Evolutionary conservation across 2,329 filamentous ascomycete species (phyloP).

Genomic region (Mollisia scopiformis): DNA sequence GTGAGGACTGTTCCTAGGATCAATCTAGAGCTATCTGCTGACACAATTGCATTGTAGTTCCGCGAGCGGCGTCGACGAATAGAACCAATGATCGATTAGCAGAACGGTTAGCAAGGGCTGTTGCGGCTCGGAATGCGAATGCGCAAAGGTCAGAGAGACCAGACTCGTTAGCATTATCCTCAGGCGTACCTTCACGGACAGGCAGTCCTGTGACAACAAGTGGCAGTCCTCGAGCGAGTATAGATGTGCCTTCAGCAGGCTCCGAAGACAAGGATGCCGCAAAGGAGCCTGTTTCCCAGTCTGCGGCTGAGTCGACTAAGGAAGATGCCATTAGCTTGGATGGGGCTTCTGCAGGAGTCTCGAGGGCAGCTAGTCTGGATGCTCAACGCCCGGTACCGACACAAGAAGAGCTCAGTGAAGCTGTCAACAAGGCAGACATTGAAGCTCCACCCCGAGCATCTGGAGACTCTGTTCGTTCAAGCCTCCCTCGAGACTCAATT

Average conservation of each 20-base stretch:
- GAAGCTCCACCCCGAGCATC: conserved; percentile 31
- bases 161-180: conserved; percentile 52
- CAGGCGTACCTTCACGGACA: conserved; percentile 50
- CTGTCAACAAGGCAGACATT: conserved; percentile 16
- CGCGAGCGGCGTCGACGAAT: conserved; percentile 64
- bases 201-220: conserved; percentile 53
- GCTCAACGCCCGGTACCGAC: background rate
- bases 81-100: conserved; percentile 81
- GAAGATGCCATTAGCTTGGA: conserved; percentile 1
- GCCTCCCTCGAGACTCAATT: conserved; percentile 28
- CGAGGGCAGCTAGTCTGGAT: conserved; percentile 16
- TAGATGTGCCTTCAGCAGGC: conserved; percentile 38
- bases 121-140: conserved; percentile 69
- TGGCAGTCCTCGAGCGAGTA: conserved; percentile 46
- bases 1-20: conserved; percentile 30
- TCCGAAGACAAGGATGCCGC: conserved; percentile 11
- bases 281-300: background rate
- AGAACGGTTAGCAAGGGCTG: conserved; percentile 84
- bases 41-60: conserved; percentile 38
- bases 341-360: conserved; percentile 20
- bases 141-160: conserved; percentile 46
- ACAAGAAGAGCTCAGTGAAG: conserved; percentile 15
- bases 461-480: conserved; percentile 32
- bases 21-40: conserved; percentile 23
- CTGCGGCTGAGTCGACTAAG: background rate